These are phyloP conservation scores for Linderina pennispora DNA, from an alignment of 192 early-diverging fungal genomes.

Conservation along the genomic window DNA sequence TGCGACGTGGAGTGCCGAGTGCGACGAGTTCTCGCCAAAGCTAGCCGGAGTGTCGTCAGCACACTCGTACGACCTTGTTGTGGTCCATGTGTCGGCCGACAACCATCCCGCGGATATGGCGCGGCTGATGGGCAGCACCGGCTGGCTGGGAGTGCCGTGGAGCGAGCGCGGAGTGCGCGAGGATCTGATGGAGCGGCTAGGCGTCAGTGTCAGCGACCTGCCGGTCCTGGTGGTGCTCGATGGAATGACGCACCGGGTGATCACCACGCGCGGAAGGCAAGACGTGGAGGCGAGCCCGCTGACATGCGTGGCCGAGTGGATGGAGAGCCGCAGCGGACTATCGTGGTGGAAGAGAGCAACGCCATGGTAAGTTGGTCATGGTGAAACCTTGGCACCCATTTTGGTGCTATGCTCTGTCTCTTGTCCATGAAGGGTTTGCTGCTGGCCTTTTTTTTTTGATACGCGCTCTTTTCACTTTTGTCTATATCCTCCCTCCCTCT, in stretches of 20 bases:
- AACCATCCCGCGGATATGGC: slow-evolving; percentile 43
- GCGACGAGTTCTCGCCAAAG: slow-evolving; percentile 41
- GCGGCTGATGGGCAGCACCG: slow-evolving; percentile 29
- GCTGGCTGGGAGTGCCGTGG: slow-evolving; percentile 42
- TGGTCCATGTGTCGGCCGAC: slow-evolving; percentile 37
- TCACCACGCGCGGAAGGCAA: slow-evolving; percentile 8
- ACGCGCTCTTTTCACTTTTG: not conserved
- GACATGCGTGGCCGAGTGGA: slow-evolving; percentile 43
- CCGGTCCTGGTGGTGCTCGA: slow-evolving; percentile 33
- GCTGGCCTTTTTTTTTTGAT: not conserved
- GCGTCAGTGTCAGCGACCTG: slow-evolving; percentile 21
- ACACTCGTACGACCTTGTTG: slow-evolving; percentile 19
- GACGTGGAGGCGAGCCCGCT: slow-evolving; percentile 34
- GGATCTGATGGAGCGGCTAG: slow-evolving; percentile 29
- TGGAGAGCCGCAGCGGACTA: slow-evolving; percentile 22
- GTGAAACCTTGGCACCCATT: no score
- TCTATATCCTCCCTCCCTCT: no score
- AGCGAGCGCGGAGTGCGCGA: slow-evolving; percentile 27
- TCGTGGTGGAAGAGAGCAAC: slow-evolving; percentile 38
- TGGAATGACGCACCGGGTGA: slow-evolving; percentile 31
- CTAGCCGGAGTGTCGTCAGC: slow-evolving; percentile 24
- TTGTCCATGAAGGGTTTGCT: no score
- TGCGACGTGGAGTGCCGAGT: slow-evolving; percentile 45
- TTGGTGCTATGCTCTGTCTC: no score
- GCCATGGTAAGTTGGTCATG: slow-evolving; percentile 31